Evolutionary conservation across 495 filamentous ascomycete genomes (phyloP).

Genomic region (Trichoderma orchidacearum): DNA sequence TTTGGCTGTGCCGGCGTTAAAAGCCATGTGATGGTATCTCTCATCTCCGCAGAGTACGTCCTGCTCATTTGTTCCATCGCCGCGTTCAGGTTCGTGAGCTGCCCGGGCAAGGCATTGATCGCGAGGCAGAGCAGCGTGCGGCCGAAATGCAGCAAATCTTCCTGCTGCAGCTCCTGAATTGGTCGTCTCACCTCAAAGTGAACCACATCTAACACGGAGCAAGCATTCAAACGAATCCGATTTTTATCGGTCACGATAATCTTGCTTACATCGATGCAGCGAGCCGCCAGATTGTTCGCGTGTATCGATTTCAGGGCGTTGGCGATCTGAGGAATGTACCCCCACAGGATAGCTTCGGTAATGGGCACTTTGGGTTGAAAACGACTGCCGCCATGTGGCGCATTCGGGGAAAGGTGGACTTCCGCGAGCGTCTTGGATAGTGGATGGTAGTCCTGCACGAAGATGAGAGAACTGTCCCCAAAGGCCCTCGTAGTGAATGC

Average conservation of each 20-base stretch:
- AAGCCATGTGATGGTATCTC: conserved; percentile 66
- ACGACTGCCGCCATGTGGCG: conserved; percentile 33
- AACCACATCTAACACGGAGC: conserved; percentile 76
- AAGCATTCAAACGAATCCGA: conserved; percentile 79
- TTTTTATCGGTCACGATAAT: conserved; percentile 71
- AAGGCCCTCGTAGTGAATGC: conserved; percentile 88
- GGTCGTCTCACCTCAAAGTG: conserved; percentile 55
- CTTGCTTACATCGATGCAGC: conserved; percentile 72
- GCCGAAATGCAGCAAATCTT: conserved; percentile 80
- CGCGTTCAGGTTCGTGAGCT: conserved; percentile 39
- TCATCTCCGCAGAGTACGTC: conserved; percentile 58
- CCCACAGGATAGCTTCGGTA: conserved; percentile 73
- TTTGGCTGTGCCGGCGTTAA: conserved; percentile 37
- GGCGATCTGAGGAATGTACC: conserved; percentile 85
- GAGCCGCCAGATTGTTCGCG: conserved; percentile 62
- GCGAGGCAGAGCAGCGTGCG: conserved; percentile 69
- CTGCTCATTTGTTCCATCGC: conserved; percentile 59
- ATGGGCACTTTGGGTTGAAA: conserved; percentile 33
- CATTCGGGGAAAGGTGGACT: conserved; percentile 51
- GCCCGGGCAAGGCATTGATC: conserved; percentile 41
- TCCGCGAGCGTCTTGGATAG: conserved; percentile 81
- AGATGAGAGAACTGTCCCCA: conserved; percentile 86
- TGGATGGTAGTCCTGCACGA: conserved; percentile 89
- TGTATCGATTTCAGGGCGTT: conserved; percentile 81
- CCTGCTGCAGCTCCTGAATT: conserved; percentile 64